Conservation (phyloP, 352 stramenopile species). For the Pythium pyrilobum region DNA sequence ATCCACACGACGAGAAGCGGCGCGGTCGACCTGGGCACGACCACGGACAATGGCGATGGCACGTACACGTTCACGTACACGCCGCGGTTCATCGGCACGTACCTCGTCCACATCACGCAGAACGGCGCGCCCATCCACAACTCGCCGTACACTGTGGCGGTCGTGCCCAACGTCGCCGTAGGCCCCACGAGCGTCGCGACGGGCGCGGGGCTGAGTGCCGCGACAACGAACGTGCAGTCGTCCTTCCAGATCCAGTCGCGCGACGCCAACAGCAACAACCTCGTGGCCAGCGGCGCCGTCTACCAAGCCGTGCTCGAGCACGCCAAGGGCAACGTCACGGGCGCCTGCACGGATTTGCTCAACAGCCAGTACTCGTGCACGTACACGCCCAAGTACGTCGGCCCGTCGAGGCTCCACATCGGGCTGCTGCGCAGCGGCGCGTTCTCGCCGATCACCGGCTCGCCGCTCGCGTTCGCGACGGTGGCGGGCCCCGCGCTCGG, state of each 20-base stretch:
- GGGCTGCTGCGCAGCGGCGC: slow-evolving; percentile 12
- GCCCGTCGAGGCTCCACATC: slow-evolving; percentile 31
- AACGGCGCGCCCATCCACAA: slow-evolving; percentile 43
- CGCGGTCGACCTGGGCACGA: slow-evolving; percentile 17
- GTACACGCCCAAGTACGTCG: slow-evolving; percentile 49
- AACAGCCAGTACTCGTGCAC: slow-evolving; percentile 58
- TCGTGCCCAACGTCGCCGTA: slow-evolving; percentile 38
- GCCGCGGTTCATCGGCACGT: slow-evolving; percentile 23
- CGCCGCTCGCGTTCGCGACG: slow-evolving; percentile 48
- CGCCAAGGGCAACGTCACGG: slow-evolving; percentile 29
- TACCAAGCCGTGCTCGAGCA: slow-evolving; percentile 39
- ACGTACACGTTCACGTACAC: slow-evolving; percentile 31
- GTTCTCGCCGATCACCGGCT: slow-evolving; percentile 27
- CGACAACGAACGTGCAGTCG: slow-evolving; percentile 50
- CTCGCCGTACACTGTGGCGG: slow-evolving; percentile 51
- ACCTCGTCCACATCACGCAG: slow-evolving; percentile 37
- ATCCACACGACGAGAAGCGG: slow-evolving; percentile 22
- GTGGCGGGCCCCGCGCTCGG: slow-evolving; percentile 44
- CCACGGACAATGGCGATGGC: slow-evolving; percentile 25
- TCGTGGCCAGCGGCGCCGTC: slow-evolving; percentile 32
- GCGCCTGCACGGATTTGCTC: slow-evolving; percentile 42
- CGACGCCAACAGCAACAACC: slow-evolving; percentile 50
- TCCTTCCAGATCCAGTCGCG: slow-evolving; percentile 53
- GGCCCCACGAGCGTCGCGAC: slow-evolving; percentile 37
- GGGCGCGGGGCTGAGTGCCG: slow-evolving; percentile 28